Evolutionary conservation across 768 basidiomycete species (phyloP), one percentile per base, ranked within the genome.

Genomic region (Tricholomella constricta): DNA sequence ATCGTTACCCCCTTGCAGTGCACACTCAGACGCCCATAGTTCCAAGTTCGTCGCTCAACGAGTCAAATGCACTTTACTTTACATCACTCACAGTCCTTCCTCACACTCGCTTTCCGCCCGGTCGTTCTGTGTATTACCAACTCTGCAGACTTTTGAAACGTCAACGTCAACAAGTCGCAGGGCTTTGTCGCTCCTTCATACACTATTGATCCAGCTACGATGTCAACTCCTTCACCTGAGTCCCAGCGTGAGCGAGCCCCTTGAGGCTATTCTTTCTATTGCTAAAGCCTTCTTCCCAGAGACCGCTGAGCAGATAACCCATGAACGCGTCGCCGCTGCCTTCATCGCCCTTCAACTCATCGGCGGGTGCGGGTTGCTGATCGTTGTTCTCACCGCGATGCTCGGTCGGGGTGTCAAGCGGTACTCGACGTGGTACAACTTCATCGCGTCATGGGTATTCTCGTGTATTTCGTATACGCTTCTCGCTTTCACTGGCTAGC

Each of bases 341-440:
- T 72, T 72, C 51, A 57, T 66, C 35, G 57, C 55, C 15, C 51
- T 71, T 11, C 69, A 70, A 32, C 59, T 71, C 41, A 54, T 58
- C 9, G 67, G 66, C 17, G 63, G 51, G 27, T 47, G 58, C 4
- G 65, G 66, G 7, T 42, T 70, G 36, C 40, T 60, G 20, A 31
- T 69, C 37, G 56, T 70, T 37, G 32, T 67, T 26, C 42, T 66
- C 35, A 72, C 71, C 10, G 69, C 69, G 0, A 15, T 60, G 12
- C 29, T 60, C 15, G 63, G 64, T 20, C 63, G 45, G n/a, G 46
- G 43, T 10, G 62, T 72, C 47, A 68, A 67, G 34, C 64, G 69
- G 42, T 64, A 65, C 51, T 50, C 65, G n/a, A 70, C 69, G 1
- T 72, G 68, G 69, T 70, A 69, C 51, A 67, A 64, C 48, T 71